These are phyloP conservation scores for Phytophthora pini DNA, from an alignment of 352 stramenopile species.

Conservation along the genomic window DNA sequence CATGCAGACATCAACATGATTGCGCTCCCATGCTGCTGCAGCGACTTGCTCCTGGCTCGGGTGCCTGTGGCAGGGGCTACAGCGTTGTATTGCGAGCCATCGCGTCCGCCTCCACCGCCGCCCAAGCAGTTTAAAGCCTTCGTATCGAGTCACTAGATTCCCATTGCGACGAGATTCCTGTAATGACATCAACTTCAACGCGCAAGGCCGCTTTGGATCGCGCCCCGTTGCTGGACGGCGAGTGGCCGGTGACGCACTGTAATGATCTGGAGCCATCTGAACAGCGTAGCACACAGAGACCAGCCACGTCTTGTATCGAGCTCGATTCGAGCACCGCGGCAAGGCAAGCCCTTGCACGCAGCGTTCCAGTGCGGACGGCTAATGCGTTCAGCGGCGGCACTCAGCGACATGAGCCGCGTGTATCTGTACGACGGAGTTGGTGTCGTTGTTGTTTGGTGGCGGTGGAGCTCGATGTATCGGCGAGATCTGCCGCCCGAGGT, in stretches of 20 bases:
- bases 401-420: slow-evolving; percentile 10
- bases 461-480: not conserved
- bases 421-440: slow-evolving; percentile 9
- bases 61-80: not conserved
- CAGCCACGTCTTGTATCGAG: not conserved
- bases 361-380: slow-evolving; percentile 21
- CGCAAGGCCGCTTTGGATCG: not conserved
- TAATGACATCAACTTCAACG: slow-evolving; percentile 19
- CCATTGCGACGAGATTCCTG: not conserved
- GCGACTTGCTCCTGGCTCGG: not conserved
- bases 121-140: too few relatives aligned
- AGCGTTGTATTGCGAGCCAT: not conserved
- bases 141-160: not conserved
- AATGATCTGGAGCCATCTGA: slow-evolving; percentile 41
- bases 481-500: not conserved
- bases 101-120: too few relatives aligned
- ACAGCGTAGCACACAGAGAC: slow-evolving; percentile 20
- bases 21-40: not conserved
- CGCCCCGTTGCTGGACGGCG: slow-evolving; percentile 17
- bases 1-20: slow-evolving; percentile 13
- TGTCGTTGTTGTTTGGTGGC: not conserved
- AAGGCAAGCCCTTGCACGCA: slow-evolving; percentile 20
- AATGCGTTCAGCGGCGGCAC: slow-evolving; percentile 9
- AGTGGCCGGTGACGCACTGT: slow-evolving; percentile 23
- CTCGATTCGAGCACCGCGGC: not conserved